phyloP scores from a whole-genome alignment of 768 basidiomycete genomes.

The Calocera cornea region DNA sequence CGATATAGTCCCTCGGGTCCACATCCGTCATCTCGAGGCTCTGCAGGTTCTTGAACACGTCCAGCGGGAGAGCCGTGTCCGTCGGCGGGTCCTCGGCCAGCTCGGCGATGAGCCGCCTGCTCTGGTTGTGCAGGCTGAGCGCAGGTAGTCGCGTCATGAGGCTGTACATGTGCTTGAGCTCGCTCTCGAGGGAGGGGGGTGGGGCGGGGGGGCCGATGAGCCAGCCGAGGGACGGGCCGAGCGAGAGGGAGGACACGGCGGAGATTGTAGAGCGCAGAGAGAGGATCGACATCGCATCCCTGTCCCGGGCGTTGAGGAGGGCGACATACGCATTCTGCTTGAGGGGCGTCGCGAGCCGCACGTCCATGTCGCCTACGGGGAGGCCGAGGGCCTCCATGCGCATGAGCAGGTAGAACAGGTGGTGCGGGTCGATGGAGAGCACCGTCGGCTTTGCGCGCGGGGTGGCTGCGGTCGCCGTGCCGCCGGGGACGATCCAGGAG shows the following conservation, averaged over 20 bases:
- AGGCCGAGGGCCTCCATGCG: slow-evolving; percentile 72
- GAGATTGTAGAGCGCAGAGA: slow-evolving; percentile 69
- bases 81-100: slow-evolving; percentile 54
- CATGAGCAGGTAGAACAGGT: slow-evolving; percentile 77
- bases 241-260: slow-evolving; percentile 57
- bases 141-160: slow-evolving; percentile 84
- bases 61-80: slow-evolving; percentile 64
- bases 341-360: slow-evolving; percentile 55
- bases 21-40: slow-evolving; percentile 62
- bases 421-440: slow-evolving; percentile 62
- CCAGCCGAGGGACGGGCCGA: slow-evolving; percentile 46
- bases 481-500: slow-evolving; percentile 13
- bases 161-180: slow-evolving; percentile 79
- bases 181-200: slow-evolving; percentile 46
- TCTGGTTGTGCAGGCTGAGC: slow-evolving; percentile 40
- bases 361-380: slow-evolving; percentile 66
- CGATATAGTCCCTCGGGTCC: slow-evolving; percentile 67
- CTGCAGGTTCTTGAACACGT: slow-evolving; percentile 74
- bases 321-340: slow-evolving; percentile 65
- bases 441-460: slow-evolving; percentile 40
- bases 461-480: slow-evolving; percentile 23
- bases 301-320: slow-evolving; percentile 30
- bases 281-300: slow-evolving; percentile 55
- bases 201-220: slow-evolving; percentile 41
- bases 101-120: slow-evolving; percentile 49